Evolutionary conservation across 2,329 filamentous ascomycete species (phyloP).

Genomic region (Colletotrichum tamarilloi): DNA sequence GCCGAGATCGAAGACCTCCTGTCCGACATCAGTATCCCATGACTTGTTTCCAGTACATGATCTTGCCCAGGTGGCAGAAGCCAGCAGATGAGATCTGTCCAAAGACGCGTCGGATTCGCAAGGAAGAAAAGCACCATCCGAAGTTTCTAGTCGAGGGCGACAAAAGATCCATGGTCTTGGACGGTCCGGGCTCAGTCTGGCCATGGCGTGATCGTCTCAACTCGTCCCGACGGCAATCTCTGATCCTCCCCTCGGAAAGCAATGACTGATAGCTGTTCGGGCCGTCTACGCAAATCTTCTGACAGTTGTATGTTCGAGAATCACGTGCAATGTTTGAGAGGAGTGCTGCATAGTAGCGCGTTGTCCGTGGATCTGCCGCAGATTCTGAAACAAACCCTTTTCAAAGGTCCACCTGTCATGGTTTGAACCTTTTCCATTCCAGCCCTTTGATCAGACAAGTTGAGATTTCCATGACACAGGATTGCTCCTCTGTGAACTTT

Average conservation of each 20-base stretch:
- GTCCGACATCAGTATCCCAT: background rate
- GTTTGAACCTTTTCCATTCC: conserved; percentile 16
- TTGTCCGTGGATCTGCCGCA: conserved; percentile 25
- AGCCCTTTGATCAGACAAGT: conserved; percentile 18
- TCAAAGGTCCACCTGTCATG: conserved; percentile 24
- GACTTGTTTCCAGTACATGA: background rate
- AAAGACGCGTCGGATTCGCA: background rate
- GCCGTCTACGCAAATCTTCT: background rate
- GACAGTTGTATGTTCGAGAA: background rate
- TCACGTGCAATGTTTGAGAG: background rate
- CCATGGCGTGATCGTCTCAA: conserved; percentile 32
- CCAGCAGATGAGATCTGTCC: background rate
- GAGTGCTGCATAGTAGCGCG: too few species aligned
- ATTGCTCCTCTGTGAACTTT: conserved; percentile 19
- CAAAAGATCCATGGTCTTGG: background rate
- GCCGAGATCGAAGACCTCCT: background rate
- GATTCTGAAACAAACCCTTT: conserved; percentile 32
- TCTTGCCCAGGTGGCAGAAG: background rate
- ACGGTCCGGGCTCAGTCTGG: background rate
- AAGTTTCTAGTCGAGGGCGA: background rate
- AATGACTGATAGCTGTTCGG: background rate
- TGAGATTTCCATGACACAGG: background rate
- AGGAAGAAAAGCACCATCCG: background rate
- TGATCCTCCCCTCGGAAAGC: conserved; percentile 9
- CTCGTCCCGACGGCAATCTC: background rate